Evolutionary conservation across 352 stramenopile species (phyloP), one percentile per base, ranked within the genome.

Genomic region (Globisporangium viniferum): DNA sequence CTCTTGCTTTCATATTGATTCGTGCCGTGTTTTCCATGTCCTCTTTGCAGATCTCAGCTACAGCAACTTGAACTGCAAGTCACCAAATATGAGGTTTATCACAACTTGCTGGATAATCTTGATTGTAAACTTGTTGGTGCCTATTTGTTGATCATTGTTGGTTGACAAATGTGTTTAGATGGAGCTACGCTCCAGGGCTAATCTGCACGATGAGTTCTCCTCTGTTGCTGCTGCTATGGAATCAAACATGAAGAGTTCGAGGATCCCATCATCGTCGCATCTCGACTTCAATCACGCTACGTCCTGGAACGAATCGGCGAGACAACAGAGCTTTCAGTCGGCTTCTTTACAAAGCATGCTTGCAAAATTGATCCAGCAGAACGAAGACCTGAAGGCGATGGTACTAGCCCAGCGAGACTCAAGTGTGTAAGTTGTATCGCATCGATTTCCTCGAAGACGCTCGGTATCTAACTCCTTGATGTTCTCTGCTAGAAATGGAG

Each of bases 1-100:
- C 15, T 10, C 41, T n/a, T n/a, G 7, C 33, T 10, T 22, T n/a
- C 1, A 1, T 55, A 29, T 12, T 59, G 5, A n/a, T 20, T 7
- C 8, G 8, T 33, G 3, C 18, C 7, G 18, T 44, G 39, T 18
- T 24, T 29, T 24, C 8, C 31, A 41, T 5, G 5, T 20, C 27
- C 14, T 22, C 14, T 20, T 39, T 63, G 35, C 53, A 82, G 77
- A 49, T 55, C 62, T 39, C 73, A 82, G 48, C 24, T 82, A 14
- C 64, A 74, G 22, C 66, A 64, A 8, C 73, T 84, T 33, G 75
- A 84, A 60, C 33, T 58, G 7, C 75, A 79, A 31, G 44, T 81
- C 57, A 39, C 51, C 0, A 54, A 65, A 7, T 73, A 79, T 7
- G 75, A 84, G 73, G 75, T 82, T 20, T 1, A 20, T 48, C 29